A percentile compares a stretch with the other conserved stretches of the same genome.
These are phyloP conservation scores for Aureobasidium uvarum DNA, from an alignment of 2,329 filamentous ascomycete genomes.

Conservation along the genomic window DNA sequence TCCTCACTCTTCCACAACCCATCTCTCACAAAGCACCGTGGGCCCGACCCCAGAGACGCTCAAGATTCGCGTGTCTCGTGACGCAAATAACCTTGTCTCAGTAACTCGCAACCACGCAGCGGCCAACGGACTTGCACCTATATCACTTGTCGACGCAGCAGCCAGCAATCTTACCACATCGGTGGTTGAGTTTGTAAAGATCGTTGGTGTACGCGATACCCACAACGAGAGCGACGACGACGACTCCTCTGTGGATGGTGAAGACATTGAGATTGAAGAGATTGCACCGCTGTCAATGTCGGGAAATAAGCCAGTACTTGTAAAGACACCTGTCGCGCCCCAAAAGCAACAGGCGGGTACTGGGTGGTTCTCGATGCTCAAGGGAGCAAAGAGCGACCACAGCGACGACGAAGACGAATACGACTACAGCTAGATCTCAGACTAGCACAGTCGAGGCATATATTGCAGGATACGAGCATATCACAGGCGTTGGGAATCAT, in stretches of 20 bases:
- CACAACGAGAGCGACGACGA: neutral
- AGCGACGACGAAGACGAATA: slow-evolving; percentile 28
- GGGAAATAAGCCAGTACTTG: slow-evolving; percentile 17
- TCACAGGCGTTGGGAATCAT: slow-evolving; percentile 3
- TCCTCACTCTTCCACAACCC: slow-evolving; percentile 22
- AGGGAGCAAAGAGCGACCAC: slow-evolving; percentile 27
- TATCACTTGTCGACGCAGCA: slow-evolving; percentile 91
- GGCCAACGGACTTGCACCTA: slow-evolving; percentile 79
- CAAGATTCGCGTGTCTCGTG: slow-evolving; percentile 81
- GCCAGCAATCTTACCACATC: slow-evolving; percentile 85
- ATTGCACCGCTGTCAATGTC: slow-evolving; percentile 23
- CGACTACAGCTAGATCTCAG: slow-evolving; percentile 22
- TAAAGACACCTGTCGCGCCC: slow-evolving; percentile 21
- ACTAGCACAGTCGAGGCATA: neutral
- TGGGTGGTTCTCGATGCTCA: slow-evolving; percentile 30
- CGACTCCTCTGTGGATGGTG: slow-evolving; percentile 44
- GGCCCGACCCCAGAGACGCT: slow-evolving; percentile 48
- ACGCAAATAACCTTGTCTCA: slow-evolving; percentile 93
- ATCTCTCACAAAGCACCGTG: slow-evolving; percentile 34
- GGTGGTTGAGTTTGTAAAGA: slow-evolving; percentile 78
- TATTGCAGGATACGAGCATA: neutral
- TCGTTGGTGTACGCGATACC: slow-evolving; percentile 78
- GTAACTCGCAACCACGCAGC: slow-evolving; percentile 87
- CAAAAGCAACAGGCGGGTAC: slow-evolving; percentile 17
- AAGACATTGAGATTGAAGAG: slow-evolving; percentile 32